These are phyloP conservation scores for Diaporthe batatas DNA, from an alignment of 2,329 filamentous ascomycete genomes.

Conservation along the genomic window DNA sequence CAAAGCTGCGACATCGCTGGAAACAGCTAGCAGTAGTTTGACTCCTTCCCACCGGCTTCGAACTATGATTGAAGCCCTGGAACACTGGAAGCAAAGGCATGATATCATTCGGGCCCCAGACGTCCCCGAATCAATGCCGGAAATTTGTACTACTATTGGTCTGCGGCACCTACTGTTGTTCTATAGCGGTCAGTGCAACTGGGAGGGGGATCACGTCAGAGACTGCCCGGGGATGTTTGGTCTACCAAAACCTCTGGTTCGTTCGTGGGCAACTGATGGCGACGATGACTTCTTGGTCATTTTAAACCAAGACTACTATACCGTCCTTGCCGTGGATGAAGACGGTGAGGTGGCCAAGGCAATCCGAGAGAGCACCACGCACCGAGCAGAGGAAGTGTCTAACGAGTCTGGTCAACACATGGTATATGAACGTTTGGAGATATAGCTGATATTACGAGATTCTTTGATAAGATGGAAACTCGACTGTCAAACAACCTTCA, in stretches of 20 bases:
- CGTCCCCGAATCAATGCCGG: not conserved
- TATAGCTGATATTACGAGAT: not conserved
- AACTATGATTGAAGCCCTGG: not conserved
- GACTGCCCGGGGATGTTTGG: not conserved
- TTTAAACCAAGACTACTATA: not conserved
- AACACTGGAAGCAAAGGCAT: not conserved
- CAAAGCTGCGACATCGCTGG: not conserved
- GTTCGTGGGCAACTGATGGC: not conserved
- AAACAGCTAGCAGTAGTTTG: not conserved
- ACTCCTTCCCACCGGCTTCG: too few species aligned
- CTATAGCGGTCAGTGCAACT: not conserved
- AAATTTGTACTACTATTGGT: not conserved
- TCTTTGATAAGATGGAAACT: not conserved
- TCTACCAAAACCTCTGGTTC: not conserved
- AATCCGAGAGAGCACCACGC: not conserved
- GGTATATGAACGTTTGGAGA: too few species aligned
- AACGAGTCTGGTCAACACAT: not conserved
- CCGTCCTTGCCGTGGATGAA: conserved; percentile 25
- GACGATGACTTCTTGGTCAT: conserved; percentile 37
- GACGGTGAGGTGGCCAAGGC: conserved; percentile 11
- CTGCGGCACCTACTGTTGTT: not conserved
- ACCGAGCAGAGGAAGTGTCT: not conserved
- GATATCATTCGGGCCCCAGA: not conserved
- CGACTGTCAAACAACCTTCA: not conserved
- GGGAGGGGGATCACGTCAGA: not conserved